These are phyloP conservation scores for Hamamelis virginiana DNA, from an alignment of 164 flowering plant genomes.

Conservation along the genomic window DNA sequence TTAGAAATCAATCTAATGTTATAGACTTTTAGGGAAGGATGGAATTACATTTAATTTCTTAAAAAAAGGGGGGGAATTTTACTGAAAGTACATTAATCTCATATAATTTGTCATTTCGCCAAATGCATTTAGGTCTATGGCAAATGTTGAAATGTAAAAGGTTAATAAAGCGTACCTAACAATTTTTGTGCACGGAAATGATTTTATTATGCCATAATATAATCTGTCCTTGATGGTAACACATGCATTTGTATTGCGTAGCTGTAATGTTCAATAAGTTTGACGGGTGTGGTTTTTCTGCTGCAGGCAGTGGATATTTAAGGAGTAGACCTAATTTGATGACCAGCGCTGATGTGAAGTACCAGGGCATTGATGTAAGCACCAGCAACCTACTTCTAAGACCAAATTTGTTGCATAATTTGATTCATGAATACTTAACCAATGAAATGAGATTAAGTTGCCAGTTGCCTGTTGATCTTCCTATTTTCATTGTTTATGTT, in stretches of 20 bases:
- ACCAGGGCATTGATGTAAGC: conserved; percentile 17
- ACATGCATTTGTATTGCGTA: too few relatives aligned
- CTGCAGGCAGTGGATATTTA: conserved; percentile 6
- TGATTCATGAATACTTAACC: too few relatives aligned
- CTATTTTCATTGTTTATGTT: background rate
- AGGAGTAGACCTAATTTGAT: conserved; percentile 11
- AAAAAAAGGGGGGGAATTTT: too few relatives aligned
- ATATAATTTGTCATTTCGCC: background rate
- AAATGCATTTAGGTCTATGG: background rate
- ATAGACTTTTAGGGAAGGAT: too few relatives aligned
- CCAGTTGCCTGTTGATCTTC: background rate
- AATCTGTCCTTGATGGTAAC: background rate
- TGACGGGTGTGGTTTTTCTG: background rate
- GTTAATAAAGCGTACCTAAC: background rate
- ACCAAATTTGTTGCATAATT: too few relatives aligned
- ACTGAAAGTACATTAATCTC: too few relatives aligned
- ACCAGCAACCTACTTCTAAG: background rate
- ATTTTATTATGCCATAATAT: background rate
- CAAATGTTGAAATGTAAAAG: background rate
- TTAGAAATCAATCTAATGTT: too few relatives aligned
- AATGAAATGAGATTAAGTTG: too few relatives aligned
- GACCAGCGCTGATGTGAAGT: background rate
- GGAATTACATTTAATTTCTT: too few relatives aligned
- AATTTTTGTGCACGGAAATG: background rate
- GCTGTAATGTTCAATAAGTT: background rate